These are phyloP conservation scores for Rhododendron henanense DNA, from an alignment of 148 eudicot species.

Conservation along the genomic window DNA sequence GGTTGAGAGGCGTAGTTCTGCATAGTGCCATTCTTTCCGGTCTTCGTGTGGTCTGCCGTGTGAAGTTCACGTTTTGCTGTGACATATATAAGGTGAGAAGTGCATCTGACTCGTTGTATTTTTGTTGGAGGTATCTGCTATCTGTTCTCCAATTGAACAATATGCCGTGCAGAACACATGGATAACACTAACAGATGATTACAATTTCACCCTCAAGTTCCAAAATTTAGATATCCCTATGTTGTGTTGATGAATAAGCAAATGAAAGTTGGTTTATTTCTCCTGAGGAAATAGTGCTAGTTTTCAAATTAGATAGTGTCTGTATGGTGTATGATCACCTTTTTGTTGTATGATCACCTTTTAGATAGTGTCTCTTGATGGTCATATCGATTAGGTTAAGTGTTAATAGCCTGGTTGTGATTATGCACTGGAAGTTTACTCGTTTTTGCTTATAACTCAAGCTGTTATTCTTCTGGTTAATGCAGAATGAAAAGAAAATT, in stretches of 20 bases:
- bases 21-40: constrained; percentile 99
- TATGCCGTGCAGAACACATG: background rate
- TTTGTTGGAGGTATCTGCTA: background rate
- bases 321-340: background rate
- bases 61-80: constrained; percentile 75
- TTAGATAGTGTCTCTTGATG: too few relatives aligned
- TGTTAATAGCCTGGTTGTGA: background rate
- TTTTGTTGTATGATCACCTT: too few relatives aligned
- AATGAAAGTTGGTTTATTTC: background rate
- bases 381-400: background rate
- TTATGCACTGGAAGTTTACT: background rate
- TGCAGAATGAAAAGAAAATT: constrained; percentile 93
- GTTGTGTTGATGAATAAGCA: background rate
- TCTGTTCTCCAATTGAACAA: background rate
- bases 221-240: background rate
- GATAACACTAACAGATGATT: background rate
- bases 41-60: constrained; percentile 92
- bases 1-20: constrained; percentile 94
- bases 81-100: constrained; percentile 81
- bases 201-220: background rate
- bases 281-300: too few relatives aligned
- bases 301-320: background rate
- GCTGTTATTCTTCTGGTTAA: constrained; percentile 9
- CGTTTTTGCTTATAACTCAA: constrained; percentile 4
- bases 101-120: background rate